Percentiles rank a stretch among this genome's conserved stretches.
These are phyloP conservation scores for Paramecium sonneborni DNA, from an alignment of 73 alveolate genomes.

Conservation along the genomic window DNA sequence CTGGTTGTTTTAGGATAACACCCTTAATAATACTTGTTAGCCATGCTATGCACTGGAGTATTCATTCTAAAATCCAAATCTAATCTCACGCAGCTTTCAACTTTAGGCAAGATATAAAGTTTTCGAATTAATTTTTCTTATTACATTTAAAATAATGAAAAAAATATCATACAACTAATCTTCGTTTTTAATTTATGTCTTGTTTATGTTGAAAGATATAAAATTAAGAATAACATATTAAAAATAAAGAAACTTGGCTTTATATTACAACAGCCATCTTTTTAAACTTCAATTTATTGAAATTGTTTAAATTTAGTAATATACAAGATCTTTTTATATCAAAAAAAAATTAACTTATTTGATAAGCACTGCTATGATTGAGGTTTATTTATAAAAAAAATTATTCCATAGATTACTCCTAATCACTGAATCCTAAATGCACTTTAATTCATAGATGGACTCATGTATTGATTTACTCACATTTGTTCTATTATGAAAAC, in stretches of 20 bases:
- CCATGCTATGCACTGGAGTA: neutral
- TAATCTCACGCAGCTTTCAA: neutral
- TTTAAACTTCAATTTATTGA: too few species aligned
- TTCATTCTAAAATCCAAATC: neutral
- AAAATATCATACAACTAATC: neutral
- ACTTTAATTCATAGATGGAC: neutral
- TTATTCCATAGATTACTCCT: neutral
- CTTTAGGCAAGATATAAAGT: neutral
- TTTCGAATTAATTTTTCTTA: neutral
- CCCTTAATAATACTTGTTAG: neutral
- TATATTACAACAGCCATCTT: too few species aligned
- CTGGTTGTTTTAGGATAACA: neutral
- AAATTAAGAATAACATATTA: too few species aligned
- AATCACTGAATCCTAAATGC: neutral
- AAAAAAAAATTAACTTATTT: neutral
- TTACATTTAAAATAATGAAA: neutral
- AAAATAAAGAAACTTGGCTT: too few species aligned
- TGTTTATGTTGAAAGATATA: neutral
- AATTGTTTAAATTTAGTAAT: too few species aligned
- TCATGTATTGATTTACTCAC: slow-evolving; percentile 38
- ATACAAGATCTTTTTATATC: too few species aligned
- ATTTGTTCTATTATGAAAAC: slow-evolving; percentile 38
- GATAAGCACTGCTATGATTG: neutral
- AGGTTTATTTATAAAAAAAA: neutral
- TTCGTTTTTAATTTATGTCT: neutral